Evolutionary conservation across 441 rosid species (phyloP).

Genomic region (Populus hybrid): DNA sequence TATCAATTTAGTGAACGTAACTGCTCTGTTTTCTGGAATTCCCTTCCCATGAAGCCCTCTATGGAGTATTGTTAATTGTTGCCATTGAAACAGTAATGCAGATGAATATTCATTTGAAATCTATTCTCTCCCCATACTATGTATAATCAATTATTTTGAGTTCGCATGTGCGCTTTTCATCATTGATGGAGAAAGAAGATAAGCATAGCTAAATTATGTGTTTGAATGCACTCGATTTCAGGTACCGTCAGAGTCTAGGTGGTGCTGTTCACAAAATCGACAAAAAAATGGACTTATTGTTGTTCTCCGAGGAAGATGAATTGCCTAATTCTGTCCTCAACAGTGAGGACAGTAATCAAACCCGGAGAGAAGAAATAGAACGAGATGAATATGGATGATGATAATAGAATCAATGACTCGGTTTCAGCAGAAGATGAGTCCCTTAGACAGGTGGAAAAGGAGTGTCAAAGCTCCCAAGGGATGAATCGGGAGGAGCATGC

Average conservation of each 20-base stretch:
- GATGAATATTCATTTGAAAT: neutral
- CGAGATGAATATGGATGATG: slow-evolving; percentile 30
- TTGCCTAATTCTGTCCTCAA: slow-evolving; percentile 46
- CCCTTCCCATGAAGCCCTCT: neutral
- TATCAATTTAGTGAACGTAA: neutral
- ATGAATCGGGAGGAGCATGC: slow-evolving; percentile 34
- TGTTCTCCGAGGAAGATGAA: slow-evolving; percentile 62
- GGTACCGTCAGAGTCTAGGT: slow-evolving; percentile 59
- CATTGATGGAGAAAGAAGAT: slow-evolving; percentile 4
- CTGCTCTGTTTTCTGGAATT: neutral
- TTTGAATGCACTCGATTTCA: slow-evolving; percentile 31
- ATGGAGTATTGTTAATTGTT: neutral
- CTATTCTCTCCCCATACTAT: neutral
- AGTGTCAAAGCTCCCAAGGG: slow-evolving; percentile 25
- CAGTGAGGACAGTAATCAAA: slow-evolving; percentile 69
- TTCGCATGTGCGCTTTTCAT: neutral
- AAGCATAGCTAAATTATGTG: neutral
- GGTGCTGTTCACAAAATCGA: slow-evolving; percentile 69
- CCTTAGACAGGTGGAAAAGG: slow-evolving; percentile 22
- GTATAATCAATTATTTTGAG: neutral
- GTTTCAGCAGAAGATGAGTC: slow-evolving; percentile 34
- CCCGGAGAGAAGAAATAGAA: slow-evolving; percentile 41
- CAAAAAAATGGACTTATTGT: slow-evolving; percentile 63
- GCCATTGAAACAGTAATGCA: neutral
- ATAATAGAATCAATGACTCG: slow-evolving; percentile 13